Conservation (phyloP, 2,329 filamentous ascomycete genomes). For the Parafenestella ontariensis region DNA sequence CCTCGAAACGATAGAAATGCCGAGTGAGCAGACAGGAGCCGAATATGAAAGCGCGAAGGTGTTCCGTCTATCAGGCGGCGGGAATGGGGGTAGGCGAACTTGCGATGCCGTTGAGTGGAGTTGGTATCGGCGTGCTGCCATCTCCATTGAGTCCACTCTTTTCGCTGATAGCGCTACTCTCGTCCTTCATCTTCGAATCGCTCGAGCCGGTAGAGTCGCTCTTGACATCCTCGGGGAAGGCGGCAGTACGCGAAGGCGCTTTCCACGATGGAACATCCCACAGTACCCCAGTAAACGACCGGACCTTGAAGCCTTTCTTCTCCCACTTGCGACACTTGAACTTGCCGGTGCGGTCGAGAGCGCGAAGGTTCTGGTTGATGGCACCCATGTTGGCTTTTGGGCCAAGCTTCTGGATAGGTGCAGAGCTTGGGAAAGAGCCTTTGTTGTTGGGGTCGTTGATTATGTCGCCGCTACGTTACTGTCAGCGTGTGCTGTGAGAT, state of each 20-base stretch:
- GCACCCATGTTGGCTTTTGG: constrained; percentile 97
- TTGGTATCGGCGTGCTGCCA: constrained; percentile 52
- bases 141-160: constrained; percentile 64
- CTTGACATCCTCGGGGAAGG: constrained; percentile 67
- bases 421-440: constrained; percentile 50
- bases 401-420: constrained; percentile 78
- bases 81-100: constrained; percentile 60
- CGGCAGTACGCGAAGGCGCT: constrained; percentile 67
- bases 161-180: constrained; percentile 66
- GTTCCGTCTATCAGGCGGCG: constrained; percentile 20
- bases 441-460: constrained; percentile 53
- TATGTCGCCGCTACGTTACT: constrained; percentile 55
- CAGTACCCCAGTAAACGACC: constrained; percentile 87
- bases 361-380: constrained; percentile 94
- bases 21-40: not conserved
- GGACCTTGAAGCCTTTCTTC: constrained; percentile 80
- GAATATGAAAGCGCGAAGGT: not conserved
- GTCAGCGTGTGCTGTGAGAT: constrained; percentile 33
- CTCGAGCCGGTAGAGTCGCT: constrained; percentile 63
- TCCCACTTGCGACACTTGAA: constrained; percentile 87
- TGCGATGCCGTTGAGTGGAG: constrained; percentile 51
- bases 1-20: not conserved
- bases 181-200: constrained; percentile 64
- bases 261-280: constrained; percentile 88
- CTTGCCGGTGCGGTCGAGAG: constrained; percentile 89